Conservation (phyloP, 257 asterid species). For the Penstemon eatonii region DNA sequence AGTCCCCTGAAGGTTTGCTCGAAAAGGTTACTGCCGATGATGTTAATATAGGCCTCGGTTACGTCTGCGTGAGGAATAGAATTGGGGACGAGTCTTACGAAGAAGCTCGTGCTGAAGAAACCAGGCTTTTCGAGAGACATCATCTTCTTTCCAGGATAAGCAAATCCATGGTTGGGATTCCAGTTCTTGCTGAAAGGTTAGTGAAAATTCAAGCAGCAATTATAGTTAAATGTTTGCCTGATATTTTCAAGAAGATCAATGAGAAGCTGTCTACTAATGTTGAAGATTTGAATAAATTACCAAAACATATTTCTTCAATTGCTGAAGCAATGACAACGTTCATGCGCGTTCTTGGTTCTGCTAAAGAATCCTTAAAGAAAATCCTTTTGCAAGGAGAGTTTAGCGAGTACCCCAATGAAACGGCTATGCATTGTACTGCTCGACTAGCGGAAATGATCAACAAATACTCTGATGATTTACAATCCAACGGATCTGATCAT, state of each 20-base stretch:
- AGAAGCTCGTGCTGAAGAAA: constrained; percentile 33
- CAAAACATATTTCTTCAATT: constrained; percentile 9
- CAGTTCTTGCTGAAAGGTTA: constrained; percentile 32
- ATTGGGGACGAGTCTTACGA: constrained; percentile 30
- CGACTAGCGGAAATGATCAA: constrained; percentile 35
- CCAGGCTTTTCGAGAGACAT: constrained; percentile 31
- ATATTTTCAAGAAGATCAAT: constrained; percentile 29
- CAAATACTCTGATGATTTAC: constrained; percentile 25
- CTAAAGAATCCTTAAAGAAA: constrained; percentile 33
- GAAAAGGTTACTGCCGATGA: constrained; percentile 37
- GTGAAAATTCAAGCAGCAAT: constrained; percentile 34
- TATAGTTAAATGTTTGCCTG: constrained; percentile 31
- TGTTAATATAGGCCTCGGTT: constrained; percentile 34
- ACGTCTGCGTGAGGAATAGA: constrained; percentile 33
- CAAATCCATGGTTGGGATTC: constrained; percentile 39
- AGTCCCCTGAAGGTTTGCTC: constrained; percentile 33
- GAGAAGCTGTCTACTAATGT: constrained; percentile 28
- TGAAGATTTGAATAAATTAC: constrained; percentile 34
- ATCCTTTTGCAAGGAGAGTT: constrained; percentile 28
- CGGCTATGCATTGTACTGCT: constrained; percentile 36
- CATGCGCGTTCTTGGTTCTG: constrained; percentile 28
- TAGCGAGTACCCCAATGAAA: constrained; percentile 35
- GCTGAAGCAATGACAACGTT: constrained; percentile 35
- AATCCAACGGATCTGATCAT: neutral
- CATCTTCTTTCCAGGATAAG: constrained; percentile 23